Evolutionary conservation across 495 filamentous ascomycete species (phyloP).

Genomic region (Astrocystis sublimbata): DNA sequence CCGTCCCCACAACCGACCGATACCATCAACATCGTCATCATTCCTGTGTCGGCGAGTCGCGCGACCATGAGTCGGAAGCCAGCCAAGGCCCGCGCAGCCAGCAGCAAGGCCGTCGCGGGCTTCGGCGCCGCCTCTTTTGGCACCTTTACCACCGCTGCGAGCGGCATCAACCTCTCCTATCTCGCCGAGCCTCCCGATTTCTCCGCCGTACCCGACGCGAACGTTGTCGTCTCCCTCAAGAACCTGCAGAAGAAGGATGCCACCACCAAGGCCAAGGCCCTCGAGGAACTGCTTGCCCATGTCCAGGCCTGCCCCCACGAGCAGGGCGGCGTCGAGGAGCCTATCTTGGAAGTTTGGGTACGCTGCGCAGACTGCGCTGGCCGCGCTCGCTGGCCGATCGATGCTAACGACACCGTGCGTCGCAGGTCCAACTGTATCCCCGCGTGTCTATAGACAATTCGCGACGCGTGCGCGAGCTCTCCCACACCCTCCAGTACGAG

Average conservation of each 20-base stretch:
- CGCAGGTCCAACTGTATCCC: slow-evolving; percentile 80
- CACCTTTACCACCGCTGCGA: slow-evolving; percentile 47
- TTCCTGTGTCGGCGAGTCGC: neutral
- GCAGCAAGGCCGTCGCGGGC: slow-evolving; percentile 31
- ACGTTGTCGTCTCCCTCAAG: slow-evolving; percentile 85
- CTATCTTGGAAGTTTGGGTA: slow-evolving; percentile 84
- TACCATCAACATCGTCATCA: no score
- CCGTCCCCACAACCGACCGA: neutral
- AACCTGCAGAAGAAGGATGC: slow-evolving; percentile 90
- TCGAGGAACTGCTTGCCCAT: slow-evolving; percentile 78
- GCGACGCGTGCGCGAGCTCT: slow-evolving; percentile 80
- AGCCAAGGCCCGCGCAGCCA: slow-evolving; percentile 28
- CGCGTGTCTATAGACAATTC: slow-evolving; percentile 84
- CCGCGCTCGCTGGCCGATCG: neutral
- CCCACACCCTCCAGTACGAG: slow-evolving; percentile 72
- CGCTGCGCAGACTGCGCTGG: neutral
- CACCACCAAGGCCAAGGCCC: slow-evolving; percentile 86
- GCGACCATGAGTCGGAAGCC: slow-evolving; percentile 35
- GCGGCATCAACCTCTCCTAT: slow-evolving; percentile 65
- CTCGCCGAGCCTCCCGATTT: slow-evolving; percentile 83
- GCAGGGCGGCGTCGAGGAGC: slow-evolving; percentile 65
- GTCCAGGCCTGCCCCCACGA: slow-evolving; percentile 51
- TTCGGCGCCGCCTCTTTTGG: slow-evolving; percentile 42
- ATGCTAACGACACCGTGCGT: slow-evolving; percentile 8
- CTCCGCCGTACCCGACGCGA: slow-evolving; percentile 70